Evolutionary conservation across 2,329 filamentous ascomycete species (phyloP).

Genomic region (Arthrinium phaeospermum): DNA sequence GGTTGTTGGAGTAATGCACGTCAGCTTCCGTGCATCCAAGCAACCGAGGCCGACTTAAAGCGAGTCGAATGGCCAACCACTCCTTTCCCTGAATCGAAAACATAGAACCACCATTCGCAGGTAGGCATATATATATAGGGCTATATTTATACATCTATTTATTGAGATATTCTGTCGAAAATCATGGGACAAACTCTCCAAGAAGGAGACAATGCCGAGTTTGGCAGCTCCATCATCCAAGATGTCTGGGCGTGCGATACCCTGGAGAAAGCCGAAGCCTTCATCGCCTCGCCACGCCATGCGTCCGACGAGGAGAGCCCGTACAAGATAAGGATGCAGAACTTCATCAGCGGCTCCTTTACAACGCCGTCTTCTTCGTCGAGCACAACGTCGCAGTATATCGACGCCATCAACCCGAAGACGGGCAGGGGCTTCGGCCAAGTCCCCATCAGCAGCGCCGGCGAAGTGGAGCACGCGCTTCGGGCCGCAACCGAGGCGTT

Average conservation of each 20-base stretch:
- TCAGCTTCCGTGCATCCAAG: not conserved
- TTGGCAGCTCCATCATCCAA: slow-evolving; percentile 15
- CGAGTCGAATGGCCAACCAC: not conserved
- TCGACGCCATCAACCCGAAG: slow-evolving; percentile 39
- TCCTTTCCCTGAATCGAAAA: not conserved
- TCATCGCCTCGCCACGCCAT: slow-evolving; percentile 24
- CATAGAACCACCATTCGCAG: not conserved
- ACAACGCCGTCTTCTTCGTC: slow-evolving; percentile 20
- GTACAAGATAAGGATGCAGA: slow-evolving; percentile 27
- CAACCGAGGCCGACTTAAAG: slow-evolving; percentile 5
- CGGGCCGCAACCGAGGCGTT: slow-evolving; percentile 34
- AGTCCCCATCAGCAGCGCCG: slow-evolving; percentile 33
- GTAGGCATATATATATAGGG: not conserved
- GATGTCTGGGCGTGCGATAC: slow-evolving; percentile 36
- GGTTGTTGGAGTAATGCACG: not conserved
- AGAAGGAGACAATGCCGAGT: not conserved
- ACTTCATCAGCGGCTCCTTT: slow-evolving; percentile 30
- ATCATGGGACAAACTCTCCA: not conserved
- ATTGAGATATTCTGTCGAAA: not conserved
- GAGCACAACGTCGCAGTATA: slow-evolving; percentile 22
- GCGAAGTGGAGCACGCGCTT: slow-evolving; percentile 34
- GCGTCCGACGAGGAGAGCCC: not conserved
- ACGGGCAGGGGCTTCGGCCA: slow-evolving; percentile 34
- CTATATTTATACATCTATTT: too few relatives aligned
- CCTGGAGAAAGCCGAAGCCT: slow-evolving; percentile 34